Evolutionary conservation across 352 stramenopile species (phyloP).

Genomic region (Phytophthora pini): DNA sequence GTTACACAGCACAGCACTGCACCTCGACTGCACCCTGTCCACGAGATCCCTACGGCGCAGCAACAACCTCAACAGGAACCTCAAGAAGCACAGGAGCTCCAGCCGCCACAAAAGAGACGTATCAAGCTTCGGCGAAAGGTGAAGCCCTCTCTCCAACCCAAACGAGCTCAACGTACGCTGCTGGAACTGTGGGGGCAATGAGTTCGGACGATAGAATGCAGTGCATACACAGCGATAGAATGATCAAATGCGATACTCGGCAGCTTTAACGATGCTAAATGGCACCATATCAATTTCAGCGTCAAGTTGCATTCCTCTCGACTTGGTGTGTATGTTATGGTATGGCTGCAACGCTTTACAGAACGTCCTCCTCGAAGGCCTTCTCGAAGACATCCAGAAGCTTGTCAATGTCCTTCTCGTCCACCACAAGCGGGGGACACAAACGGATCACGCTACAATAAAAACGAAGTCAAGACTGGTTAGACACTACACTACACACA

Average conservation of each 20-base stretch:
- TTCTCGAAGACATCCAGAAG: slow-evolving; percentile 76
- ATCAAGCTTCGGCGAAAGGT: slow-evolving; percentile 28
- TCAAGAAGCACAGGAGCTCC: slow-evolving; percentile 8
- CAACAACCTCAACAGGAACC: slow-evolving; percentile 23
- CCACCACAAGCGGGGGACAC: slow-evolving; percentile 84
- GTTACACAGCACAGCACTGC: slow-evolving; percentile 31
- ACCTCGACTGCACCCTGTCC: slow-evolving; percentile 30
- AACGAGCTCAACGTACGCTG: slow-evolving; percentile 45
- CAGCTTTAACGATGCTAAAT: slow-evolving; percentile 5
- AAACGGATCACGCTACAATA: slow-evolving; percentile 72
- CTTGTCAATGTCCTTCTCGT: slow-evolving; percentile 80
- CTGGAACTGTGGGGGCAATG: slow-evolving; percentile 45
- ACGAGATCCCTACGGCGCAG: slow-evolving; percentile 15
- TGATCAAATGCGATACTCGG: background rate
- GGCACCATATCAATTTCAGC: slow-evolving; percentile 16
- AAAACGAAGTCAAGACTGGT: slow-evolving; percentile 9
- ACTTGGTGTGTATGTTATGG: slow-evolving; percentile 13
- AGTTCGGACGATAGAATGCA: no score
- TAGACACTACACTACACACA: slow-evolving; percentile 7
- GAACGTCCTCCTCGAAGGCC: slow-evolving; percentile 59
- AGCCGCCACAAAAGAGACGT: slow-evolving; percentile 17
- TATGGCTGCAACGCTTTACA: slow-evolving; percentile 38
- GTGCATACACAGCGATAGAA: slow-evolving; percentile 7
- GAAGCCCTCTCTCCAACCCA: slow-evolving; percentile 5
- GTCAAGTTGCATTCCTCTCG: slow-evolving; percentile 14